A percentile compares a stretch with the other conserved stretches of the same genome.
These are phyloP conservation scores for Nothophytophthora sp. DNA, from an alignment of 352 stramenopile genomes.

Conservation along the genomic window DNA sequence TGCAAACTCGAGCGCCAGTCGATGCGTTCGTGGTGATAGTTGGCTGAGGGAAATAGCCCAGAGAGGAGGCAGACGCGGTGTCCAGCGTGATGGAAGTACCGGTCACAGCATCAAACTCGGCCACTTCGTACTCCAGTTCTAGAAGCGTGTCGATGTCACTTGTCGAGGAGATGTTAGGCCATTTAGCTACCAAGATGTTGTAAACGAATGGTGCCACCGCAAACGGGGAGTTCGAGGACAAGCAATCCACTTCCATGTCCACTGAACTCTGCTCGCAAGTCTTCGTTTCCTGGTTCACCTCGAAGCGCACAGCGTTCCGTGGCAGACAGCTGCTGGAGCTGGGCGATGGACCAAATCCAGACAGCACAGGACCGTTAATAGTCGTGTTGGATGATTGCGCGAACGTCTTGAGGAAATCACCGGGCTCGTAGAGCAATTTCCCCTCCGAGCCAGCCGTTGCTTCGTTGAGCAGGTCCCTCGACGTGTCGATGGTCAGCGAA, in stretches of 20 bases:
- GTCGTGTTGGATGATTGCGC: not conserved
- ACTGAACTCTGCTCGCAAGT: constrained; percentile 13
- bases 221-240: constrained; percentile 2
- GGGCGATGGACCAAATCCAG: constrained; percentile 11
- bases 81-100: not conserved
- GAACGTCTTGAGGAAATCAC: constrained; percentile 39
- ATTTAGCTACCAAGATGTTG: constrained; percentile 23
- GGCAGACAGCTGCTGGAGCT: constrained; percentile 32
- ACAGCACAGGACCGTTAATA: constrained; percentile 18
- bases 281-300: constrained; percentile 1
- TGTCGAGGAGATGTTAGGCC: constrained; percentile 11
- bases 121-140: constrained; percentile 10
- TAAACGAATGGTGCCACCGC: constrained; percentile 11
- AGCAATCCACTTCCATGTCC: constrained; percentile 16
- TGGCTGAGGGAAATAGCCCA: constrained; percentile 27
- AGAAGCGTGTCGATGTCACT: constrained; percentile 1
- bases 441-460: not conserved
- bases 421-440: constrained; percentile 16
- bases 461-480: not conserved
- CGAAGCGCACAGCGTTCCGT: constrained; percentile 26
- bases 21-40: constrained; percentile 1
- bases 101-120: constrained; percentile 3
- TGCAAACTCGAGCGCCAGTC: constrained; percentile 13
- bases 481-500: not conserved
- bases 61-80: not conserved